These are phyloP conservation scores for Wickerhamomyces canadensis DNA, from an alignment of 805 yeast species.

Conservation along the genomic window DNA sequence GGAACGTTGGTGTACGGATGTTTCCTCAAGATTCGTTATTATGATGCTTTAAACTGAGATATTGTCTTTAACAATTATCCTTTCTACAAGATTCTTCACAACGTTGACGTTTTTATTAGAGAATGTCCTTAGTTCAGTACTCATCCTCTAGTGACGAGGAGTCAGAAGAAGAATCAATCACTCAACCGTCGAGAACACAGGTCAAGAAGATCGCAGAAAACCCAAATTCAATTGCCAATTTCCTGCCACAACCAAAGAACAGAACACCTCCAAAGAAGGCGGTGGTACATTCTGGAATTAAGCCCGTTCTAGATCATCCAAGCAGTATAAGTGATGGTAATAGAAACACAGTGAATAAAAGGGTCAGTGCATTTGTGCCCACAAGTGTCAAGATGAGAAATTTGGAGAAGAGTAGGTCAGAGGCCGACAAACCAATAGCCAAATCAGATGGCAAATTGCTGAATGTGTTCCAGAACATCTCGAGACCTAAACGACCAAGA, in stretches of 20 bases:
- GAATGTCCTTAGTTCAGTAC: slow-evolving; percentile 15
- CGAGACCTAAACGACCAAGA: not conserved
- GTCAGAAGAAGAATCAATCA: not conserved
- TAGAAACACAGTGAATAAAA: slow-evolving; percentile 6
- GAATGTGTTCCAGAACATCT: not conserved
- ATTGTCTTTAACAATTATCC: not conserved
- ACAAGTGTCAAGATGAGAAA: not conserved
- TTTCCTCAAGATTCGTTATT: no score
- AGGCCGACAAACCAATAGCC: not conserved
- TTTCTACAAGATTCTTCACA: not conserved
- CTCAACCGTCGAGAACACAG: not conserved
- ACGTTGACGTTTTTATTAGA: not conserved
- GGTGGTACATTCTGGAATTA: no score
- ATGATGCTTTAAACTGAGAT: no score
- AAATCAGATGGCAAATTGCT: not conserved
- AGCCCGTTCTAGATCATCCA: no score
- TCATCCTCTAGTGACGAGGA: slow-evolving; percentile 12
- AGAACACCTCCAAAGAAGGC: slow-evolving; percentile 4
- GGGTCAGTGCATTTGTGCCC: slow-evolving; percentile 6
- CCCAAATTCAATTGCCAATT: slow-evolving; percentile 16
- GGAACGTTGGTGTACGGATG: not conserved
- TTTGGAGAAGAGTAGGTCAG: not conserved
- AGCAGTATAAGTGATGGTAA: no score
- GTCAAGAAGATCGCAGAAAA: not conserved
- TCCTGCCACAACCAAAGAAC: slow-evolving; percentile 21